Base-by-base conservation (phyloP, 345 rosid genomes). In the Camelina sativa region DNA sequence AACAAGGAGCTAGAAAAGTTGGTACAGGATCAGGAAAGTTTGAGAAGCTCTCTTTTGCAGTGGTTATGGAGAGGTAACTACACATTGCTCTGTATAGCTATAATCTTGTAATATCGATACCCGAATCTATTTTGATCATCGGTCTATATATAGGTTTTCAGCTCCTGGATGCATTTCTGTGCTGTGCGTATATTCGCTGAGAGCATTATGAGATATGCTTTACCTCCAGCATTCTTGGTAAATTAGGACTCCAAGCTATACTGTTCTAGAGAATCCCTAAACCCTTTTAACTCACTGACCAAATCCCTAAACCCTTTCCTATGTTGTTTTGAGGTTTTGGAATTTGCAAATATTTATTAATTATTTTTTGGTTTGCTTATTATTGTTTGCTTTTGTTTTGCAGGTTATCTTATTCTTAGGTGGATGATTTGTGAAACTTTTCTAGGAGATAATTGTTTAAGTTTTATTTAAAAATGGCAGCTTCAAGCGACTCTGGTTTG, bases 81-180 rank as follows among this genome's bases (percentile, higher is more conserved):
- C 52, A 61, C 37, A 13, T 5, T 71, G 1, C 52, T 56, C 37
- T 57, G 3, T n/a, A 11, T 25, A 40, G 63, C 44, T 65, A 17
- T 58, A 23, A 44, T 48, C 57, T 59, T 23, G 20, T 66, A 19
- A 46, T 22, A 19, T 34, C 17, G 28, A 61, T 13, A 52, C 37
- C 34, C 2, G 15, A 55, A 73, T 30, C 51, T 67, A 41, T 25
- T 20, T 54, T 11, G 17, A 55, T 65, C 19, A 12, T 51, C 5
- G 76, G 47, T 65, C 52, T 44, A 56, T 60, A 20, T 71, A 53
- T 84, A 96, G 98, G 97, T 92, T 81, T 96, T 96, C 78, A 91
- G 91, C 83, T 88, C 97, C 11, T 96, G 97, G 98, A 96, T 96
- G 99, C 99, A 96, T 82, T 96, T 96, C 71, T 96, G 97, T 86